Evolutionary conservation across 345 rosid genomes (phyloP).

Genomic region (Geranium brycei): DNA sequence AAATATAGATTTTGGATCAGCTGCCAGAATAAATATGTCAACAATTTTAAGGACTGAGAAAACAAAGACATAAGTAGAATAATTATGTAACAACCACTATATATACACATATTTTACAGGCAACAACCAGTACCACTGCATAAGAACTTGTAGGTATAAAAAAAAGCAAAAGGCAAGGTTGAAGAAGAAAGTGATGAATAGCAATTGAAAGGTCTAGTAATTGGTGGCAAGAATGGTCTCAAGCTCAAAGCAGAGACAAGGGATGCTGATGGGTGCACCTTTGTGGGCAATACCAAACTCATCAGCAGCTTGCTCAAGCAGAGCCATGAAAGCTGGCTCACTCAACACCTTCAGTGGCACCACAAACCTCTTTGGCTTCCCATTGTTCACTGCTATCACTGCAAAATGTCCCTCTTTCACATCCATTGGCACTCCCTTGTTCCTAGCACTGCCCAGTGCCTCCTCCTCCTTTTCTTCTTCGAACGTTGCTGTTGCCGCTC

Average conservation of each 20-base stretch:
- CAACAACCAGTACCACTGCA: too few species aligned
- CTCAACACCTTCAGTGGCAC: slow-evolving; percentile 10
- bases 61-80: too few species aligned
- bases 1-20: too few species aligned
- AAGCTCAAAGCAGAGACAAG: slow-evolving; percentile 9
- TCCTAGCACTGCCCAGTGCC: too few species aligned
- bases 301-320: slow-evolving; percentile 14
- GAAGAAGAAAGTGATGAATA: too few species aligned
- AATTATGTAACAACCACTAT: too few species aligned
- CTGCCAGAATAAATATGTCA: too few species aligned
- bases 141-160: too few species aligned
- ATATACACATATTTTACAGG: too few species aligned
- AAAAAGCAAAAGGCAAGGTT: too few species aligned
- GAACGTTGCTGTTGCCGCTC: not conserved
- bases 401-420: slow-evolving; percentile 15
- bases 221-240: slow-evolving; percentile 8
- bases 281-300: slow-evolving; percentile 9
- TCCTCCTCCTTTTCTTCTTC: not conserved
- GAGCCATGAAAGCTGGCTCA: slow-evolving; percentile 12
- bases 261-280: slow-evolving; percentile 3
- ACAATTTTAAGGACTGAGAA: too few species aligned
- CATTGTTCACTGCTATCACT: slow-evolving; percentile 10
- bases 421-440: not conserved
- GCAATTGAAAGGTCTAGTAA: too few species aligned
- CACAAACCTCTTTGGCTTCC: slow-evolving; percentile 10